Evolutionary conservation across 805 yeast genomes (phyloP).

Genomic region (Suhomyces emberorum): DNA sequence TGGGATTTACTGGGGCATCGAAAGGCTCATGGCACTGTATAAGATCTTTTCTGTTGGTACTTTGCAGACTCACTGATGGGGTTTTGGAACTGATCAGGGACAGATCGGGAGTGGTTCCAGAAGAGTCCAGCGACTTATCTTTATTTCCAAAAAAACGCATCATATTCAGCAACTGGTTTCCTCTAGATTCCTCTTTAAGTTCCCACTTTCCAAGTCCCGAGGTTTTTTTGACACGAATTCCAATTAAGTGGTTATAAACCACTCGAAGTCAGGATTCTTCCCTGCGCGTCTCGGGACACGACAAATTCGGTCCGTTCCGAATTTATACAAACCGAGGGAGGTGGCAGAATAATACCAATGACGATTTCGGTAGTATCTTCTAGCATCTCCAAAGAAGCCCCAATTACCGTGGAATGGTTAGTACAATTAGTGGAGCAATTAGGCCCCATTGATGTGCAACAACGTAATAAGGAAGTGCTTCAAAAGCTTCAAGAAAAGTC

Average conservation of each 20-base stretch:
- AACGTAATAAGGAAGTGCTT: constrained; percentile 12
- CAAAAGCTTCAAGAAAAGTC: constrained; percentile 40
- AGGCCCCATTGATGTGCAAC: neutral
- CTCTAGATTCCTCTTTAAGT: too few relatives aligned
- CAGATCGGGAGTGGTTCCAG: neutral
- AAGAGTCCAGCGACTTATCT: neutral
- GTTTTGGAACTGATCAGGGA: constrained; percentile 17
- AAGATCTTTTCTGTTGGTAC: constrained; percentile 16
- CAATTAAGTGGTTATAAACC: too few relatives aligned
- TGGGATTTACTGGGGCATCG: constrained; percentile 35
- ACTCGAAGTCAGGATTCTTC: too few relatives aligned
- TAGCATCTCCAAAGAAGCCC: constrained; percentile 15
- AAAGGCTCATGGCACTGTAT: constrained; percentile 39
- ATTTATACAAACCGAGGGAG: too few relatives aligned
- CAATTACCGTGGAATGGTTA: constrained; percentile 17
- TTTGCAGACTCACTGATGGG: constrained; percentile 18
- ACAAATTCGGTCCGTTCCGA: too few relatives aligned
- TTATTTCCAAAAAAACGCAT: neutral
- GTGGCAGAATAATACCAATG: too few relatives aligned
- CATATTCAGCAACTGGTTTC: too few relatives aligned
- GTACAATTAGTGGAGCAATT: constrained; percentile 9
- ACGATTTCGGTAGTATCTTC: constrained; percentile 6
- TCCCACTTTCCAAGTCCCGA: too few relatives aligned
- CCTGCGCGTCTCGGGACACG: neutral
- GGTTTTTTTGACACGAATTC: too few relatives aligned